Evolutionary conservation across 1,284 basidiomycete species (phyloP), one percentile per base, ranked within the genome.

Genomic region (Ustilago loliicola): DNA sequence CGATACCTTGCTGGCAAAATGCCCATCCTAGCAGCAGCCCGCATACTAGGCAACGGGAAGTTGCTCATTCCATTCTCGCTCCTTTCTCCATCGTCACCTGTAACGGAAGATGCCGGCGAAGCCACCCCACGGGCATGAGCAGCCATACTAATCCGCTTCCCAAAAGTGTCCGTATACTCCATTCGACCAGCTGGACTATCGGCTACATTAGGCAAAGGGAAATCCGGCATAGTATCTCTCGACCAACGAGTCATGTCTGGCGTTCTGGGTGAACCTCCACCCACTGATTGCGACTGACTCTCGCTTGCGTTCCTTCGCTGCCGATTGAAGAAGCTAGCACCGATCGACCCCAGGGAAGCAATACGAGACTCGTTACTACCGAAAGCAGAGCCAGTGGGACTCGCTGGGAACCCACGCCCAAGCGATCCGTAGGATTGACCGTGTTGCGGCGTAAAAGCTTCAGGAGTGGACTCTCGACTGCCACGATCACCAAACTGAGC

Each of bases 171-270:
- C 21, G 63, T 59, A 62, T 77, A 82, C 48, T 82, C 79, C 65
- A 73, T 73, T 17, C 79, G 63, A 0, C 77, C 79, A 17, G 73
- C 74, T 1, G 81, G 81, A 34, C 74, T 77, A 56, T 82, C 78
- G 3, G 73, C 21, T 5, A 82, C 81, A 42, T 82, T 80, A 6
- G 82, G 82, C 19, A 83, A 27, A 4, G 82, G 82, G n/a, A 83
- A 77, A 40, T 85, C 76, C 17, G 83, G 79, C 69, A 80, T 80
- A 2, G 68, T 71, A 2, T 80, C 76, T 13, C 76, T 55, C 3
- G 80, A 82, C 82, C 82, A 83, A 1, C 77, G 64, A 5, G 76
- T 57, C 62, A 75, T 74, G 17, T 79, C 76, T 1, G 72, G 79
- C 5, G 71, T 72, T 25, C 38, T 66, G 23, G 71, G 79, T 8